Evolutionary conservation across 768 basidiomycete genomes (phyloP).

Genomic region (Boletellus sp.): DNA sequence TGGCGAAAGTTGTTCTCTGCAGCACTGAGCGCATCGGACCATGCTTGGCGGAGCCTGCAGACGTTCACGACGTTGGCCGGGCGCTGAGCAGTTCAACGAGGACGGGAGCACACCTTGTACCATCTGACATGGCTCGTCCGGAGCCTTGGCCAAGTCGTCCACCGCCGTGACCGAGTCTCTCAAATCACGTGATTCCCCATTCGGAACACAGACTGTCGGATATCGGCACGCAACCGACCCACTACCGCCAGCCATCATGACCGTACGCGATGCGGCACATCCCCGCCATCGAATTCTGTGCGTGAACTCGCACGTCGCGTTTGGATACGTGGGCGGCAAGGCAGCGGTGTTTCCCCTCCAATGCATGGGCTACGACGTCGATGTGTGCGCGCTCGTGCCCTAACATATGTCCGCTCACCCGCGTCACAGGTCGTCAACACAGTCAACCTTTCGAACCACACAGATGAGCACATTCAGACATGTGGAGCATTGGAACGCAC

Average conservation of each 20-base stretch:
- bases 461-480: constrained; percentile 47
- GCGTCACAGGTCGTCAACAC: constrained; percentile 73
- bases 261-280: not conserved
- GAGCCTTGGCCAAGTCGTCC: no score
- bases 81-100: not conserved
- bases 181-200: not conserved
- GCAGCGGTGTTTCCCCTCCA: constrained; percentile 75
- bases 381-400: constrained; percentile 48
- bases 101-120: constrained; percentile 46
- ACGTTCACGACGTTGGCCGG: not conserved
- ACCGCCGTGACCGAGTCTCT: not conserved
- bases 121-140: constrained; percentile 47
- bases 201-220: not conserved
- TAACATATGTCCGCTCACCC: constrained; percentile 1
- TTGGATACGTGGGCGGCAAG: constrained; percentile 90
- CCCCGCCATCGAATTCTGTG: constrained; percentile 60
- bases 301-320: constrained; percentile 90
- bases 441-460: constrained; percentile 93
- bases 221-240: not conserved
- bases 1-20: constrained; percentile 78
- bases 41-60: constrained; percentile 75
- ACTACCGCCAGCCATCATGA: not conserved
- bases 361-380: constrained; percentile 92
- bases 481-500: not conserved
- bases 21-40: constrained; percentile 69